These are phyloP conservation scores for Macadamia tetraphylla DNA, from an alignment of 164 flowering plant genomes.

Conservation along the genomic window DNA sequence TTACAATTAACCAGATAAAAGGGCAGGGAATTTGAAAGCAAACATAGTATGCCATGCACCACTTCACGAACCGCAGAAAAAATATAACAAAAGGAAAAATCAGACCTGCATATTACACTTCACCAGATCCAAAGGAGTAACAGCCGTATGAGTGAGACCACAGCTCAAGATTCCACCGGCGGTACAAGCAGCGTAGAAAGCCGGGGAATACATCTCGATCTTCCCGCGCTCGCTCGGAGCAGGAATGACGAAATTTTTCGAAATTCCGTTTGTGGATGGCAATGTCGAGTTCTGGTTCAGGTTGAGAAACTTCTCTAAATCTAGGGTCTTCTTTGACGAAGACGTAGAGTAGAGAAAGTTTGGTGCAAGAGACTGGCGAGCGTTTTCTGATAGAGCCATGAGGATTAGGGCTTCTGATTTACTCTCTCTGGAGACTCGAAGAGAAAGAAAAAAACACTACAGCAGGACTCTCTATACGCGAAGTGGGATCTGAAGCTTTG, in stretches of 20 bases:
- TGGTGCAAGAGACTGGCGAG: slow-evolving; percentile 45
- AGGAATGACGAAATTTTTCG: slow-evolving; percentile 38
- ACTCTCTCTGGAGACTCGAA: too few species aligned
- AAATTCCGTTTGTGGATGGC: background rate
- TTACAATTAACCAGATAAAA: slow-evolving; percentile 92
- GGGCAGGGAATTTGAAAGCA: slow-evolving; percentile 20
- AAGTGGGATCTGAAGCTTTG: too few species aligned
- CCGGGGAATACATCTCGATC: slow-evolving; percentile 82
- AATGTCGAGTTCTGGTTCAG: slow-evolving; percentile 13
- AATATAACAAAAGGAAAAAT: background rate
- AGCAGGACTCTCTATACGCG: too few species aligned
- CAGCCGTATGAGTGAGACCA: slow-evolving; percentile 82
- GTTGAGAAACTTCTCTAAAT: slow-evolving; percentile 8
- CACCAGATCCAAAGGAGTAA: slow-evolving; percentile 92
- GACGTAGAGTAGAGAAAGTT: slow-evolving; percentile 47
- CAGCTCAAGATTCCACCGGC: slow-evolving; percentile 72
- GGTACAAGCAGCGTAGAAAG: slow-evolving; percentile 77
- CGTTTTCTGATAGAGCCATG: slow-evolving; percentile 40
- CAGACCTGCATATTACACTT: slow-evolving; percentile 93
- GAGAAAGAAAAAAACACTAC: too few species aligned
- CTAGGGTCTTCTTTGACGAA: slow-evolving; percentile 16
- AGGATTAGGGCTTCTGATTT: background rate
- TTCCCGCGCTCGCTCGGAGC: slow-evolving; percentile 62
- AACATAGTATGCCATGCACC: too few species aligned
- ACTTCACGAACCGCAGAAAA: too few species aligned